Base-by-base conservation (phyloP, 345 rosid genomes). In the Rhizophora mangle region DNA sequence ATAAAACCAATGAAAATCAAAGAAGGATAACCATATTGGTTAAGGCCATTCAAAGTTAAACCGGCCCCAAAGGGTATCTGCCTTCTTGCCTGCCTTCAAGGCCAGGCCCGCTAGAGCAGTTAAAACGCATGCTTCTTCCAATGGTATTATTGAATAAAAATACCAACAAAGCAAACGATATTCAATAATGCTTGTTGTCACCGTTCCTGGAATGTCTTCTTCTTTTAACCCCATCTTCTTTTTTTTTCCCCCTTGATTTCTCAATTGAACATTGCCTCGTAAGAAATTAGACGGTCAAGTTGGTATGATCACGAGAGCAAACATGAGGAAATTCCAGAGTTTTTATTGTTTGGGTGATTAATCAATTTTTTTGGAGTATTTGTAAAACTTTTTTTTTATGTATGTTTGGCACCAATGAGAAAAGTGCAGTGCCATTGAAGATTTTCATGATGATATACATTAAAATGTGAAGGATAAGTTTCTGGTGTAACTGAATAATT, bases 81-180 rank as follows among this genome's bases (percentile, higher is more conserved):
- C 16, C 37, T 7, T 1, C 37, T 6, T 19, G 55, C 59, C 27
- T 54, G 64, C 69, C 80, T 72, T 76, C 20, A 71, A 43, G 49
- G 18, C 49, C 4, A 71, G 78, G 76, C 82, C 76, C 82, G 80
- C 81, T 32, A 67, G 19, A 34, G 51, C 6, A 43, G 46, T 32
- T 15, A 26, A 67, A 29, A 56, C 51, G 6, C n/a, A 2, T 27
- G 21, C 60, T 3, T 24, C 59, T 22, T 55, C 46, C 57, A 30
- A 16, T 51, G 58, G 21, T 43, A 43, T 11, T 13, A 11, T 43
- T 13, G 49, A 43, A 43, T 43, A 13, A 43, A 43, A 13, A 43
- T 43, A 19, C 18, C 30, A 34, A 34, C 26, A 36, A 1, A 24
- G 20, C 29, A 53, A 37, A 19, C 47, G 6, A 16, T 24, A 60